These are phyloP conservation scores for Pharnaceum exiguum DNA, from an alignment of 148 eudicot species.

Conservation along the genomic window DNA sequence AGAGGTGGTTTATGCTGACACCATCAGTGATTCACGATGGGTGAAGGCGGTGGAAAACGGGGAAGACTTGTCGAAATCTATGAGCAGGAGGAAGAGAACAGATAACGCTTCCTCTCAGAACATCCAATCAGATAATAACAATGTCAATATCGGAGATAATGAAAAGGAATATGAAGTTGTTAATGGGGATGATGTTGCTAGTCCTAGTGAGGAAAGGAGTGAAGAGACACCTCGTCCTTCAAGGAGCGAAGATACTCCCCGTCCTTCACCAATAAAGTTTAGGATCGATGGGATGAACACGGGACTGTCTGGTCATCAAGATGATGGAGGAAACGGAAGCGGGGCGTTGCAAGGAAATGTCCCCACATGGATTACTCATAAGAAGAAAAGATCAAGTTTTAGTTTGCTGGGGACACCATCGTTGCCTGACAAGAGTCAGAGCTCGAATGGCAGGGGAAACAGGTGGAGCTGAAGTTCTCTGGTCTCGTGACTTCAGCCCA, in stretches of 20 bases:
- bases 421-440: constrained; percentile 23
- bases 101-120: constrained; percentile 26
- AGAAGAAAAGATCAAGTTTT: constrained; percentile 73
- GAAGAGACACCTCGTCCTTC: constrained; percentile 36
- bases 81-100: constrained; percentile 41
- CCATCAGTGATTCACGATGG: constrained; percentile 67
- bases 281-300: constrained; percentile 32
- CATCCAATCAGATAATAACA: constrained; percentile 8
- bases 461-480: constrained; percentile 15
- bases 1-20: constrained; percentile 77
- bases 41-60: constrained; percentile 80
- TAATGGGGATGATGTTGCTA: constrained; percentile 38
- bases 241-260: constrained; percentile 42
- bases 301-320: constrained; percentile 26
- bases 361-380: constrained; percentile 73
- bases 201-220: constrained; percentile 50
- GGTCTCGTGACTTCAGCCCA: too few species aligned
- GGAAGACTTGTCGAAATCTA: constrained; percentile 29
- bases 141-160: constrained; percentile 18
- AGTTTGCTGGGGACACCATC: constrained; percentile 21
- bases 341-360: constrained; percentile 31
- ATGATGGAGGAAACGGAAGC: constrained; percentile 19
- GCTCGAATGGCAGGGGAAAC: constrained; percentile 19
- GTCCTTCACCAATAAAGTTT: constrained; percentile 30
- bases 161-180: constrained; percentile 27